Conservation (phyloP, 768 basidiomycete species). For the Mrakia hoshinonis region DNA sequence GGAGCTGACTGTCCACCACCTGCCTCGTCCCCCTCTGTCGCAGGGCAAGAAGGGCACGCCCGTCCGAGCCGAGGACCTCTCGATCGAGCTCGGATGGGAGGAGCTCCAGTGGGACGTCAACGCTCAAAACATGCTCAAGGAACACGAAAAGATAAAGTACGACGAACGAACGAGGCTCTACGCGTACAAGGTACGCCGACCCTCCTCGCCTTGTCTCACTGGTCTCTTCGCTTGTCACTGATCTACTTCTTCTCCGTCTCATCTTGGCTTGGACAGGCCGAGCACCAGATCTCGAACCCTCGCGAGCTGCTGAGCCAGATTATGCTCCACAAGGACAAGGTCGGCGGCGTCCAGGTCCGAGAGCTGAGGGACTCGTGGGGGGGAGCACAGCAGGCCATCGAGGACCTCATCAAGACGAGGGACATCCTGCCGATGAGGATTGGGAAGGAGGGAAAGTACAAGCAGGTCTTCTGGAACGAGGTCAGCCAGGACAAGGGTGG, state of each 20-base stretch:
- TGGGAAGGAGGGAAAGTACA: conserved; percentile 67
- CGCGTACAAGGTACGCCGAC: conserved; percentile 60
- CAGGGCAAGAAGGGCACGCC: conserved; percentile 47
- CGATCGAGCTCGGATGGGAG: conserved; percentile 61
- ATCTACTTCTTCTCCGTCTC: too few relatives aligned
- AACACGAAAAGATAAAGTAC: conserved; percentile 67
- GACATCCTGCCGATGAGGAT: conserved; percentile 82
- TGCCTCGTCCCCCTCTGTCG: neutral
- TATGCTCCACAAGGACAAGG: conserved; percentile 70
- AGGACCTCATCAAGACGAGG: conserved; percentile 81
- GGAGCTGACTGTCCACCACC: neutral
- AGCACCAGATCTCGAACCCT: conserved; percentile 76
- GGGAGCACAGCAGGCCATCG: conserved; percentile 69
- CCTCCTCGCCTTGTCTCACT: neutral
- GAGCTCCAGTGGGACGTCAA: conserved; percentile 63
- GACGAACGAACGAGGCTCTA: conserved; percentile 79
- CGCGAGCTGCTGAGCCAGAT: conserved; percentile 75
- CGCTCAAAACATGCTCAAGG: conserved; percentile 69
- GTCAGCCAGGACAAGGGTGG: conserved; percentile 50
- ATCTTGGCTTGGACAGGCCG: conserved; percentile 50
- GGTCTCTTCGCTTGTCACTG: too few relatives aligned
- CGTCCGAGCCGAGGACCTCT: conserved; percentile 78
- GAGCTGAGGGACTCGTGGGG: conserved; percentile 86
- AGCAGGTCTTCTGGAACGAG: conserved; percentile 86
- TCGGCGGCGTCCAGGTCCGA: conserved; percentile 74